Conservation (phyloP, 2,329 filamentous ascomycete genomes). For the Nothophoma quercina region DNA sequence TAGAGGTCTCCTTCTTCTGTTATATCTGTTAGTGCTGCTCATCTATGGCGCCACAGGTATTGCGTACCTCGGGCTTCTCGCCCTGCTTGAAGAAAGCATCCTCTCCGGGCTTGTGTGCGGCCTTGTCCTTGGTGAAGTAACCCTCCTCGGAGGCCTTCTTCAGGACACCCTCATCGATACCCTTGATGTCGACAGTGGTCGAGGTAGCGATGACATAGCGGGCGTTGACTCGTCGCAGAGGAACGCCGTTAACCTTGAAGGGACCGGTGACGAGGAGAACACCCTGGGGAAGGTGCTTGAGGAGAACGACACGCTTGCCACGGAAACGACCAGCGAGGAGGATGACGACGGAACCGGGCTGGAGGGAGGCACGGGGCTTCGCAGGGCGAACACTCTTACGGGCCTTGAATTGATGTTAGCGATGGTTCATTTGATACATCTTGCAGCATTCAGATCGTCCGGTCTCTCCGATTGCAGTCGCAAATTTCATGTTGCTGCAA, state of each 20-base stretch:
- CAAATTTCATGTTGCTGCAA: constrained; percentile 8
- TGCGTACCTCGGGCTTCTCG: constrained; percentile 92
- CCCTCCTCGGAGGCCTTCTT: constrained; percentile 82
- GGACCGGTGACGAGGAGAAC: constrained; percentile 98
- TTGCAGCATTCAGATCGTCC: constrained; percentile 7
- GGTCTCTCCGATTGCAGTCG: constrained; percentile 12
- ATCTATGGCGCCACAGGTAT: background rate
- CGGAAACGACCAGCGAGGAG: constrained; percentile 99
- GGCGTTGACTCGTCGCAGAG: constrained; percentile 90
- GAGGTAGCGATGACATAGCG: constrained; percentile 93
- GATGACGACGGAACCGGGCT: constrained; percentile 96
- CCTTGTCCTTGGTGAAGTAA: constrained; percentile 98
- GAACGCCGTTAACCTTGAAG: constrained; percentile 99
- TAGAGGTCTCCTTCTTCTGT: constrained; percentile 96
- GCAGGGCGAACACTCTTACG: constrained; percentile 93
- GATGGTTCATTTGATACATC: constrained; percentile 20
- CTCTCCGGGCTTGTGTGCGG: constrained; percentile 93
- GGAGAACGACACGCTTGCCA: constrained; percentile 98
- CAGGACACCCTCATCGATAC: constrained; percentile 74
- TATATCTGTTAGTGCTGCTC: constrained; percentile 25
- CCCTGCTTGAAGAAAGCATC: constrained; percentile 99
- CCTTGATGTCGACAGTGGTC: constrained; percentile 81
- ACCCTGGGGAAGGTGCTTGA: constrained; percentile 97
- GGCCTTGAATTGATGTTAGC: constrained; percentile 66
- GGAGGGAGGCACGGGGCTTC: constrained; percentile 85